These are phyloP conservation scores for Musa itinerans DNA, from an alignment of 176 grass and related monocot genomes.

Conservation along the genomic window DNA sequence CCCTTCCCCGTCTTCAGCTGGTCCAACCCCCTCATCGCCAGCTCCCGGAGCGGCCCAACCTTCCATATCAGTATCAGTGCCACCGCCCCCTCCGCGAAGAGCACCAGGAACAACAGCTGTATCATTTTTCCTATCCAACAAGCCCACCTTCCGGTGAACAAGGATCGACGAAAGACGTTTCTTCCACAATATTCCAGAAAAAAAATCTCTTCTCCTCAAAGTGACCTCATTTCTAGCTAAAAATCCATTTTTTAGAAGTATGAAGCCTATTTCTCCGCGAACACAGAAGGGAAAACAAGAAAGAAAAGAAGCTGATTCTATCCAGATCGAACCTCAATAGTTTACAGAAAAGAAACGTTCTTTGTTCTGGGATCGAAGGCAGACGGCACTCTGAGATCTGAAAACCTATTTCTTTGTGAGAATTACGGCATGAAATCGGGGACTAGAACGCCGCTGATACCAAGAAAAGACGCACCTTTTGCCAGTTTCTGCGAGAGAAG, in stretches of 20 bases:
- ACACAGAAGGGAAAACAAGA: no score
- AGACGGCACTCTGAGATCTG: neutral
- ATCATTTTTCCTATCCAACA: slow-evolving; percentile 38
- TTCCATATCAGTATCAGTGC: slow-evolving; percentile 85
- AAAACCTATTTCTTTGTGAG: neutral
- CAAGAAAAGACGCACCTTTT: slow-evolving; percentile 4
- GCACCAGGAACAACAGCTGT: slow-evolving; percentile 69
- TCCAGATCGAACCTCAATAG: no score
- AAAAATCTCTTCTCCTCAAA: no score
- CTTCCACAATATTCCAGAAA: no score
- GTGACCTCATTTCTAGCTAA: neutral
- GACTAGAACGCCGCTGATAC: neutral
- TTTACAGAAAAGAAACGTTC: neutral
- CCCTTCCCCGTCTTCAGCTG: slow-evolving; percentile 71
- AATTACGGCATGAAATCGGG: neutral
- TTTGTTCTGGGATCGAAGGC: neutral
- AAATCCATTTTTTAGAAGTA: neutral
- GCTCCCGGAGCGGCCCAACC: slow-evolving; percentile 73
- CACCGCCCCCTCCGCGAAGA: slow-evolving; percentile 69
- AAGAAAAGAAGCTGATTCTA: no score
- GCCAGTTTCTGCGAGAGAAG: neutral
- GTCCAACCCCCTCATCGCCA: slow-evolving; percentile 69
- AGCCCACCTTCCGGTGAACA: neutral
- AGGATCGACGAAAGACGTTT: no score
- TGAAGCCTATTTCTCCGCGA: no score